Base-by-base conservation (phyloP, 2,329 filamentous ascomycete genomes). In the Ophiostoma piceae region DNA sequence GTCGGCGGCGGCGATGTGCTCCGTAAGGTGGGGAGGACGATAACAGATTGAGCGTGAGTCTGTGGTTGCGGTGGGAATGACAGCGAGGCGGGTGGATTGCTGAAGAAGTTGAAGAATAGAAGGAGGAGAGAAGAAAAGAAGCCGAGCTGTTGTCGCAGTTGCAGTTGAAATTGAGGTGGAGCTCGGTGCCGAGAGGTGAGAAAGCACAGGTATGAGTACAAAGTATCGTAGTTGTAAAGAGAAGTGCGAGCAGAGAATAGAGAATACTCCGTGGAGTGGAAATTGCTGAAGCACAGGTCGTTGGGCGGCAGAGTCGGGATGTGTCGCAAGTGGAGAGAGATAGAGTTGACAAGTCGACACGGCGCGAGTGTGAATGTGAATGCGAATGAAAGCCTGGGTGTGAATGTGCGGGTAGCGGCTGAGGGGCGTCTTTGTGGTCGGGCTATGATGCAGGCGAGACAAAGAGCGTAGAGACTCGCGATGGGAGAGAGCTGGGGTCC, bases 11-110 rank as follows among this genome's bases (percentile, higher is more conserved):
- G 32, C 62, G 62, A 65, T 32, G 62, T 65, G 62, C 62, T 26
- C 62, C 57, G 62, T 65, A 65, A 39, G 35, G 62, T 65, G 62
- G 62, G 19, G 62, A 29, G 62, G n/a, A 39, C 16, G 60, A 65
- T 64, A 39, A 2, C 35, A 39, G 32, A 39, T 65, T 39, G 14
- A 41, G 35, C 26, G 29, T 22, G 51, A 12, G 39, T 41, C 39
- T 41, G 39, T 51, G 26, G 32, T 39, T 62, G 60, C 32, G 60
- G 60, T 64, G 32, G 60, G 60, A 35, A 37, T 64, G 60, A n/a
- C 62, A 19, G 62, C 8, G 19, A 65, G 9, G 35, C n/a, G 19
- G 35, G 35, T 65, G 62, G 62, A 39, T n/a, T 22, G 62, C 19
- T 65, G 62, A 39, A 65, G 62, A 65, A 64, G 29, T 35, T 35